Base-by-base conservation (phyloP, 2,329 filamentous ascomycete genomes). In the Cercospora sp. region DNA sequence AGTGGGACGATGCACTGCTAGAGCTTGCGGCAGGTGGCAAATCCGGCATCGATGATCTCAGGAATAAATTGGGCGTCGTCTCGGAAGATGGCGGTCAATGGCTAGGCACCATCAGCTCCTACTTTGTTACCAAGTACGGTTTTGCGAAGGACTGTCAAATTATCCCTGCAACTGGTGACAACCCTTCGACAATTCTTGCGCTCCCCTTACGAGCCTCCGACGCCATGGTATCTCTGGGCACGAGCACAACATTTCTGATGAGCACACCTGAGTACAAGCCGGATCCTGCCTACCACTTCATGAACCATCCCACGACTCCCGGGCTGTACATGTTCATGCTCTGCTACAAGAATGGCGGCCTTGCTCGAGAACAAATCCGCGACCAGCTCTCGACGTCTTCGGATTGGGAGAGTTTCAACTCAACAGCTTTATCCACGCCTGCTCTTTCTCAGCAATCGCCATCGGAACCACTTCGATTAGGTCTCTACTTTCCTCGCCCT, bases 281-380 rank as follows among this genome's bases (percentile, higher is more conserved):
- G 2, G 90, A 97, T 77, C 91, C 93, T 3, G 88, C 91, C 6
- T 97, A 97, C 77, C 95, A 99, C 83, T 97, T 98, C 85, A 96
- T 98, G 87, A 97, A 97, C 83, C 94, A 98, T 80, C 95, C 95
- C 1, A 95, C 93, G 55, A 97, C 93, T 0, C 83, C 89, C 0
- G 93, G 91, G 1, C 87, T 97, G 69, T 97, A 97, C 86, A 98
- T 99, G 95, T 98, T 99, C 82, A 99, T 99, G 95, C 88, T 99
- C 40, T 99, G 95, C 85, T 99, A 98, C 85, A 98, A 98, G 82
- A 99, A 99, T 81, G 95, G 95, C 73, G 93, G 93, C 2, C 88
- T 98, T 1, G 94, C 95, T 1, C 91, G 95, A 55, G 95, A 99
- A 79, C 89, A 91, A 75, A 88, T 98, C 70, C 91, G 95, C 65